phyloP scores from a whole-genome alignment of 1,284 basidiomycete species.

The Microbotryomycetes sp. region DNA sequence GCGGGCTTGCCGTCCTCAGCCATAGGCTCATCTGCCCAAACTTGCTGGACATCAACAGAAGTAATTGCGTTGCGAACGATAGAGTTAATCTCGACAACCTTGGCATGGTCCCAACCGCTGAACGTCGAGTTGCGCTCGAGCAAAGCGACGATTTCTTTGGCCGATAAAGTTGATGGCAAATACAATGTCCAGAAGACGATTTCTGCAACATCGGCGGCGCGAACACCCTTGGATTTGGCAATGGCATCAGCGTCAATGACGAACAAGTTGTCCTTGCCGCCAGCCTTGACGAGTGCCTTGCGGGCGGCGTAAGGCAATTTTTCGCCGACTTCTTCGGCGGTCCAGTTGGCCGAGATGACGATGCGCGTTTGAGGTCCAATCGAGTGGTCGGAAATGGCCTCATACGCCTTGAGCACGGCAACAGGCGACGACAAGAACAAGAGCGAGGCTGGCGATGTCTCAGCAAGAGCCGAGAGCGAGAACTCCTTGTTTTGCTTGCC shows the following conservation, averaged over 20 bases:
- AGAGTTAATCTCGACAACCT: constrained; percentile 33
- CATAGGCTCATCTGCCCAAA: constrained; percentile 29
- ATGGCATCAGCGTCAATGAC: constrained; percentile 39
- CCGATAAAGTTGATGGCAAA: constrained; percentile 30
- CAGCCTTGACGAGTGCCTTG: constrained; percentile 31
- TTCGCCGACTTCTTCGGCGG: constrained; percentile 33
- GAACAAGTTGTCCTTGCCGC: constrained; percentile 34
- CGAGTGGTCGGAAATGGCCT: constrained; percentile 28
- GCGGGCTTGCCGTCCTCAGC: constrained; percentile 30
- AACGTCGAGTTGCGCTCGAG: constrained; percentile 27
- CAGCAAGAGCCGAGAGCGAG: constrained; percentile 30
- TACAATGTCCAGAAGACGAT: constrained; percentile 34
- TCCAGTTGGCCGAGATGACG: constrained; percentile 36
- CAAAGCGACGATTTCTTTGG: constrained; percentile 32
- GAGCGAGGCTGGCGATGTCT: constrained; percentile 32
- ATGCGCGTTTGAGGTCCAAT: constrained; percentile 33
- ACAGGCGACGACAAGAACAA: constrained; percentile 33
- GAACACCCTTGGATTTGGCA: constrained; percentile 37
- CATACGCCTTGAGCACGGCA: constrained; percentile 36
- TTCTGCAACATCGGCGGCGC: constrained; percentile 25
- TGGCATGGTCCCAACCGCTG: constrained; percentile 22
- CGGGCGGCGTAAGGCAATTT: constrained; percentile 34
- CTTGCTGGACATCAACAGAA: constrained; percentile 25
- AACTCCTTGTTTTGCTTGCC: constrained; percentile 14
- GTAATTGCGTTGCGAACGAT: constrained; percentile 31